A percentile compares a stretch with the other conserved stretches of the same genome.
These are phyloP conservation scores for Fonsecaea nubica DNA, from an alignment of 2,329 filamentous ascomycete genomes.

Conservation along the genomic window DNA sequence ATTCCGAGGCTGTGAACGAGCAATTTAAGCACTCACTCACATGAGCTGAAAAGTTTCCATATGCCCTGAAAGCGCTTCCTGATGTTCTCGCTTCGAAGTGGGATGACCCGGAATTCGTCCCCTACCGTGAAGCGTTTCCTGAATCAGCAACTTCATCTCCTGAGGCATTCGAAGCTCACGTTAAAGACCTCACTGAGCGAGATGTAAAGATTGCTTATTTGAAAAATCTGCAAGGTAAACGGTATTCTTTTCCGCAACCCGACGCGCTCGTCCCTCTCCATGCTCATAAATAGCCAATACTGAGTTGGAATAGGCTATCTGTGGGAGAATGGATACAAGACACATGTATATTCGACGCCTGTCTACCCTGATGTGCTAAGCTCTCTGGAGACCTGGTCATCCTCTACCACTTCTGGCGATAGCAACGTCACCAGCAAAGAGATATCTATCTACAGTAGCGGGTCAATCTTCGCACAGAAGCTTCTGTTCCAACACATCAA, in stretches of 20 bases:
- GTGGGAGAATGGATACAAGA: slow-evolving; percentile 36
- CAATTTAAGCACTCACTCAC: slow-evolving; percentile 6
- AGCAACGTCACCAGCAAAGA: neutral
- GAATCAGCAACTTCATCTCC: slow-evolving; percentile 27
- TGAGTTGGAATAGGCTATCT: slow-evolving; percentile 30
- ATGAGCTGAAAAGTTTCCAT: slow-evolving; percentile 29
- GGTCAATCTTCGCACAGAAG: slow-evolving; percentile 38
- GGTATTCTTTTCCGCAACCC: neutral
- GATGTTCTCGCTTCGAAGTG: slow-evolving; percentile 29
- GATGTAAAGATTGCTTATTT: slow-evolving; percentile 38
- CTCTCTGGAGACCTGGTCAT: slow-evolving; percentile 23
- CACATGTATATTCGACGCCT: slow-evolving; percentile 32
- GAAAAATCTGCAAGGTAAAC: slow-evolving; percentile 36
- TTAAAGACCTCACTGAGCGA: slow-evolving; percentile 32
- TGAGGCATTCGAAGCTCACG: slow-evolving; percentile 30
- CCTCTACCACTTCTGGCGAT: neutral
- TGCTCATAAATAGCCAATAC: neutral
- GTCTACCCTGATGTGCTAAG: slow-evolving; percentile 32
- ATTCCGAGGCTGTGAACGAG: neutral
- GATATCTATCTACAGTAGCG: slow-evolving; percentile 36
- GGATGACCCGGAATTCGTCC: slow-evolving; percentile 29
- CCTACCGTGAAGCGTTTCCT: slow-evolving; percentile 34
- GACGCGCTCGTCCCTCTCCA: neutral
- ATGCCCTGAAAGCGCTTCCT: slow-evolving; percentile 35
- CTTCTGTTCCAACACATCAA: slow-evolving; percentile 36